Percentiles rank a stretch among this genome's conserved stretches.
Conservation (phyloP, 1,284 basidiomycete species). For the Microstroma glucosiphilum region DNA sequence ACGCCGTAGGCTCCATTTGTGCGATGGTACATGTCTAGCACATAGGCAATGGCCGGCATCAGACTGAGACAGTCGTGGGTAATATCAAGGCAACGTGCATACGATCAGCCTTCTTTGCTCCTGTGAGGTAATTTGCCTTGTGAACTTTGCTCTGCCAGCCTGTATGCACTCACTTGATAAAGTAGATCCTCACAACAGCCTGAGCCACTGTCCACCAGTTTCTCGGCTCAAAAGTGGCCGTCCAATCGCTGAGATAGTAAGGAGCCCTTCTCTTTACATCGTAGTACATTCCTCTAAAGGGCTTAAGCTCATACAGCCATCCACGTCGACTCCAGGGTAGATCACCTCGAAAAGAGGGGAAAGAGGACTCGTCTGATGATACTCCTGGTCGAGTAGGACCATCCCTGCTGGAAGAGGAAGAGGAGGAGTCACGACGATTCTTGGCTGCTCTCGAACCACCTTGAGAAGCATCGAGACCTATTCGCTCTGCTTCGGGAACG, state of each 20-base stretch:
- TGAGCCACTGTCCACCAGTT: conserved; percentile 36
- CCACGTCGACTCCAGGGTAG: conserved; percentile 45
- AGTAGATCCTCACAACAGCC: conserved; percentile 43
- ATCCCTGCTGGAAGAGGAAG: neutral
- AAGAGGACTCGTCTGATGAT: conserved; percentile 3
- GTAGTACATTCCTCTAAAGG: conserved; percentile 67
- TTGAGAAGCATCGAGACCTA: neutral
- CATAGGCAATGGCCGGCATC: conserved; percentile 84
- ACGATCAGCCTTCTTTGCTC: neutral
- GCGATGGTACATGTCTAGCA: conserved; percentile 78
- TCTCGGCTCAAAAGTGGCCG: conserved; percentile 24
- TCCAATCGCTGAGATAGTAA: conserved; percentile 57
- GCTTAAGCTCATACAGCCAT: conserved; percentile 42
- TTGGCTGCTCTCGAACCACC: neutral
- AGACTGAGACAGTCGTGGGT: conserved; percentile 51
- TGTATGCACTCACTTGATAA: conserved; percentile 34
- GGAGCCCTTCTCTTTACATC: conserved; percentile 73
- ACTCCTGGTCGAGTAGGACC: neutral
- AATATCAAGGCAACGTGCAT: neutral
- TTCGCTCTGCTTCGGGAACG: neutral
- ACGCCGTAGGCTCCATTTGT: conserved; percentile 84
- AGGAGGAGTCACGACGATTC: neutral
- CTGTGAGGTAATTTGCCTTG: neutral
- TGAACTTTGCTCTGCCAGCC: no score
- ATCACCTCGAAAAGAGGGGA: conserved; percentile 24